Evolutionary conservation across 345 rosid species (phyloP), one percentile per base, ranked within the genome.

Genomic region (Dovyalis caffra): DNA sequence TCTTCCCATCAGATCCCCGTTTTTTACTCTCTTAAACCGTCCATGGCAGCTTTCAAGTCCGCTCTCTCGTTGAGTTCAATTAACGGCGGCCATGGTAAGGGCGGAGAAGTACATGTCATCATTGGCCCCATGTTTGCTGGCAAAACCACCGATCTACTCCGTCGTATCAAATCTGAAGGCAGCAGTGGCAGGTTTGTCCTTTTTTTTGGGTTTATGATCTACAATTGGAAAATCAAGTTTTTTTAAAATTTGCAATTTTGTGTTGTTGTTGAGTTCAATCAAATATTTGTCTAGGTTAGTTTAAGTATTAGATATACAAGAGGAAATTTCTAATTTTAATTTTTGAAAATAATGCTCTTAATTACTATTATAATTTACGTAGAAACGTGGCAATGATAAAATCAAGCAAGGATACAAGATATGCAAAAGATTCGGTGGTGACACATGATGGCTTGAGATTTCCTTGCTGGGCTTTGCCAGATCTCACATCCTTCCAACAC

Each of bases 41-140:
- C 75, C 38, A 89, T 92, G 91, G 81, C 87, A 3, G 68, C 88
- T 31, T 68, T 83, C 53, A 84, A 80, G 66, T 75, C 88, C 49
- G 69, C 90, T 15, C 6, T 77, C 78, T 40, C 81, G 31, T 31
- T 64, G 29, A 35, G 47, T 68, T 51, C 81, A 1, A 31, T 64
- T 12, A 78, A 76, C 23, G 74, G 76, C 15, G 23, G 20, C 6
- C 53, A 3, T 6, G 80, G 53, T 16, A 40, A 68, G 0, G 78
- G 82, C n/a, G 96, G 98, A 21, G 88, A 91, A 74, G 68, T 95
- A 45, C 99, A 95, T 74, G 93, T 95, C 68, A 90, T 95, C 73
- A 78, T 82, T 21, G 97, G 98, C 6, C 97, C 98, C 64, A 91
- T 95, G 98, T 95, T 95, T 33, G 91, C 98, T 15, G 98, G 99